Evolutionary conservation across 495 filamentous ascomycete genomes (phyloP).

Genomic region (Talaromyces adpressus): DNA sequence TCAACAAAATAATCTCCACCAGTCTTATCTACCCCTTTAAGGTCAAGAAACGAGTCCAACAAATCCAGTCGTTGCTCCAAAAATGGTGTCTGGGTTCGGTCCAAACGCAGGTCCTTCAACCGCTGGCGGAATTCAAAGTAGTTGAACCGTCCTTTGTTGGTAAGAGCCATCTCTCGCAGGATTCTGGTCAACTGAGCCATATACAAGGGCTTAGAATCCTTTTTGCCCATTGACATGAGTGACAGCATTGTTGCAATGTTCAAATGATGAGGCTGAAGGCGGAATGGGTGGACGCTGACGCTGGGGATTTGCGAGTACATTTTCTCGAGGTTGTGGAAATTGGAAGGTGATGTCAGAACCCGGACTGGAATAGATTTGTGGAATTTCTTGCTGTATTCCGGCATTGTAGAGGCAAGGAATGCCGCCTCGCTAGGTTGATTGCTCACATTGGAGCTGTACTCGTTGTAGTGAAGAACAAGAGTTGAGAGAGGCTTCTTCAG

Average conservation of each 20-base stretch:
- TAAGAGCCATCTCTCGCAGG: slow-evolving; percentile 52
- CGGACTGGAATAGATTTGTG: slow-evolving; percentile 41
- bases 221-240: slow-evolving; percentile 46
- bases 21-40: slow-evolving; percentile 1
- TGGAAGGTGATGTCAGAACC: slow-evolving; percentile 58
- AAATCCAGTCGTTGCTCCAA: slow-evolving; percentile 33
- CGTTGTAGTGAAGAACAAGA: slow-evolving; percentile 62
- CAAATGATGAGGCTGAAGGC: slow-evolving; percentile 49
- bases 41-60: slow-evolving; percentile 37
- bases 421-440: slow-evolving; percentile 58
- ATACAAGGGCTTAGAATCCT: slow-evolving; percentile 15
- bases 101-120: slow-evolving; percentile 15
- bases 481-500: slow-evolving; percentile 48
- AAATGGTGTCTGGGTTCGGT: slow-evolving; percentile 22
- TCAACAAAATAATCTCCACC: slow-evolving; percentile 23
- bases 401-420: slow-evolving; percentile 46
- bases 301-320: slow-evolving; percentile 29
- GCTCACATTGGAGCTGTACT: slow-evolving; percentile 43
- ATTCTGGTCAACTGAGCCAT: slow-evolving; percentile 31
- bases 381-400: slow-evolving; percentile 12
- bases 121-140: slow-evolving; percentile 34
- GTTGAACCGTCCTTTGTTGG: slow-evolving; percentile 41
- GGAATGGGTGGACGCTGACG: slow-evolving; percentile 37
- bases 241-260: slow-evolving; percentile 58
- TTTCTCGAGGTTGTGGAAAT: slow-evolving; percentile 39